Percentiles rank a stretch among this genome's conserved stretches.
phyloP scores from a whole-genome alignment of 2,329 filamentous ascomycete genomes.

The Scytalidium lignicola region DNA sequence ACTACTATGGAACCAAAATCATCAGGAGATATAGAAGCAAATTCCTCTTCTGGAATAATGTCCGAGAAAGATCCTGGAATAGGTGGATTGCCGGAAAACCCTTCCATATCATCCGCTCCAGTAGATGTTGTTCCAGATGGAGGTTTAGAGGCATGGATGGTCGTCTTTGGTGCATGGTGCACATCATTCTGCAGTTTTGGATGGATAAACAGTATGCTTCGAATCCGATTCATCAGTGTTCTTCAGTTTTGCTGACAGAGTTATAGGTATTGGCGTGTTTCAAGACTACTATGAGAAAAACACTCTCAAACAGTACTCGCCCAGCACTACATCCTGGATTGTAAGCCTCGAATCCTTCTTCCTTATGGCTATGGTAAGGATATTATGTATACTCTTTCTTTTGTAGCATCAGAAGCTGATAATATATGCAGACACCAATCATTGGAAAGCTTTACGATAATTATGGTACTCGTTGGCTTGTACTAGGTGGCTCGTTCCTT shows the following conservation, averaged over 20 bases:
- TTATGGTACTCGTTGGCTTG: constrained; percentile 52
- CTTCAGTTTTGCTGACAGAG: neutral
- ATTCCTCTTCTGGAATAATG: too few species aligned
- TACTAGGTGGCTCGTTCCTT: constrained; percentile 46
- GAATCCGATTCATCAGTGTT: too few species aligned
- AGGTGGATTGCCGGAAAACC: too few species aligned
- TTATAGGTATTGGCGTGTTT: constrained; percentile 42
- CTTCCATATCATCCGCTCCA: neutral
- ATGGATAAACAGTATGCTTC: constrained; percentile 32
- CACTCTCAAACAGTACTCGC: constrained; percentile 40
- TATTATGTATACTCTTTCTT: neutral
- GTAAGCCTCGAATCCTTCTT: constrained; percentile 45
- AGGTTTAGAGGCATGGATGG: constrained; percentile 49
- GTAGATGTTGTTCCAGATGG: constrained; percentile 40
- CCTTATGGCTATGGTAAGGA: constrained; percentile 43
- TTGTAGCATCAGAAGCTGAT: neutral
- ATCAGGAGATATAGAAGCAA: too few species aligned
- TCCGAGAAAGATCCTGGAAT: too few species aligned
- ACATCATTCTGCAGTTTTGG: constrained; percentile 43
- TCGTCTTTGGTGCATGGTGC: constrained; percentile 40
- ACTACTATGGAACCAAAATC: too few species aligned
- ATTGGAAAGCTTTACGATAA: constrained; percentile 59
- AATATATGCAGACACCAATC: constrained; percentile 33
- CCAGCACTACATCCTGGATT: constrained; percentile 55
- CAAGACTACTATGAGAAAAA: constrained; percentile 50